These are phyloP conservation scores for Xylaria nigripes DNA, from an alignment of 495 filamentous ascomycete species.

Conservation along the genomic window DNA sequence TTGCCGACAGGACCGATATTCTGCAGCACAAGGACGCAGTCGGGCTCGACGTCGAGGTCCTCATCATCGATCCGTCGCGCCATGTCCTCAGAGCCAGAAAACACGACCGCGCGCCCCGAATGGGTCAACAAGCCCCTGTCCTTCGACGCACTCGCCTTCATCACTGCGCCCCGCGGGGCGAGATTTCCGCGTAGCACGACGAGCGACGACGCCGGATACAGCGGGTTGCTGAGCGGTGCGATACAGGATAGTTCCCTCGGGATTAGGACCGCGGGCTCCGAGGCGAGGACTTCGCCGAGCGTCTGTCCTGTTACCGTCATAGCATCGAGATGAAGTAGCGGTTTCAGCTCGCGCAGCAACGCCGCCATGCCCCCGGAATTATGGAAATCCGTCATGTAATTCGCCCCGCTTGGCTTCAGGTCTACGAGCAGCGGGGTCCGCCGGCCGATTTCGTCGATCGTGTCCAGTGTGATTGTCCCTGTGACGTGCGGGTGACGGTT, in stretches of 20 bases:
- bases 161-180: constrained; percentile 44
- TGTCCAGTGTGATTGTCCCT: constrained; percentile 47
- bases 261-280: constrained; percentile 36
- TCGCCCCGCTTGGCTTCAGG: constrained; percentile 58
- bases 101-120: constrained; percentile 50
- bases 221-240: constrained; percentile 42
- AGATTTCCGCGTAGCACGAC: constrained; percentile 51
- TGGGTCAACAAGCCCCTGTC: constrained; percentile 43
- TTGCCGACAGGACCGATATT: constrained; percentile 57
- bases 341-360: constrained; percentile 47
- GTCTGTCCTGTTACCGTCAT: constrained; percentile 52
- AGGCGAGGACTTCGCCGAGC: constrained; percentile 47
- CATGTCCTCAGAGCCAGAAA: constrained; percentile 48
- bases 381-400: constrained; percentile 68
- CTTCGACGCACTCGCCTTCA: constrained; percentile 58
- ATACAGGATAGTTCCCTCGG: constrained; percentile 36
- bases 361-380: constrained; percentile 58
- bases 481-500: constrained; percentile 50
- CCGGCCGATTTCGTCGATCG: constrained; percentile 52
- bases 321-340: constrained; percentile 49
- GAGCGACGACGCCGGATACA: constrained; percentile 48
- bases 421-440: constrained; percentile 55
- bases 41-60: constrained; percentile 39
- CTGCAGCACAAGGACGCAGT: constrained; percentile 53
- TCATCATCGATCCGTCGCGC: constrained; percentile 51